Percentiles rank a stretch among this genome's conserved stretches.
phyloP scores from a whole-genome alignment of 495 filamentous ascomycete species.

The Neurospora sp. region DNA sequence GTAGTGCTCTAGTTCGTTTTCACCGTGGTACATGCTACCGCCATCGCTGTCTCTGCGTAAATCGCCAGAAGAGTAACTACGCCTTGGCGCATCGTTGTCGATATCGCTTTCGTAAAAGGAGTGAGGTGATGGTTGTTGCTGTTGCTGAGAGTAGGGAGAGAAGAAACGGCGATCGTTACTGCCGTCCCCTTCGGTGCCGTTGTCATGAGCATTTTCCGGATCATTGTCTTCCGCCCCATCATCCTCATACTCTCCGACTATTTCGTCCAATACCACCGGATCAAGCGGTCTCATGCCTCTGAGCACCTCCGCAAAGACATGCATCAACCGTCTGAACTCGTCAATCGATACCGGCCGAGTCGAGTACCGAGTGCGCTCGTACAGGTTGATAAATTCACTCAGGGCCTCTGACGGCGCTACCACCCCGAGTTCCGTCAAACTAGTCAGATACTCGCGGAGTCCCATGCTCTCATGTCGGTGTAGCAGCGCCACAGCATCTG shows the following conservation, averaged over 20 bases:
- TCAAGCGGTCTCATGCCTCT: conserved; percentile 61
- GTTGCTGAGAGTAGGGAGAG: background rate
- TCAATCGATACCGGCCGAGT: conserved; percentile 42
- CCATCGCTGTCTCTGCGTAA: background rate
- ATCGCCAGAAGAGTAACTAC: background rate
- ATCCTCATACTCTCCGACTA: background rate
- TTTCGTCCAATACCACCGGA: conserved; percentile 30
- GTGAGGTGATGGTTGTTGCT: background rate
- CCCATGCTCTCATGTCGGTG: conserved; percentile 65
- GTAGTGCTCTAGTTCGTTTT: conserved; percentile 7
- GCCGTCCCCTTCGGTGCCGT: conserved; percentile 39
- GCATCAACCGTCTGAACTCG: conserved; percentile 77
- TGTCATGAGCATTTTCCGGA: conserved; percentile 18
- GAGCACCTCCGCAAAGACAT: conserved; percentile 73
- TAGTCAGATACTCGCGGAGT: conserved; percentile 66
- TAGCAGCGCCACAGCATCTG: conserved; percentile 57
- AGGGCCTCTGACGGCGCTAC: conserved; percentile 48
- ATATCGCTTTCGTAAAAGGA: conserved; percentile 34
- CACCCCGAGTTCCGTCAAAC: conserved; percentile 57
- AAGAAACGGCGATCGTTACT: conserved; percentile 11
- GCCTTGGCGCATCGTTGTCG: conserved; percentile 32
- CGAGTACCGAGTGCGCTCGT: conserved; percentile 81
- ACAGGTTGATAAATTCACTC: conserved; percentile 57
- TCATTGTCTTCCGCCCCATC: conserved; percentile 19
- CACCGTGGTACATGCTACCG: background rate